Percentiles rank a stretch among this genome's conserved stretches.
Evolutionary conservation across 176 grass and related monocot genomes (phyloP).

Genomic region (Oryza nivara): DNA sequence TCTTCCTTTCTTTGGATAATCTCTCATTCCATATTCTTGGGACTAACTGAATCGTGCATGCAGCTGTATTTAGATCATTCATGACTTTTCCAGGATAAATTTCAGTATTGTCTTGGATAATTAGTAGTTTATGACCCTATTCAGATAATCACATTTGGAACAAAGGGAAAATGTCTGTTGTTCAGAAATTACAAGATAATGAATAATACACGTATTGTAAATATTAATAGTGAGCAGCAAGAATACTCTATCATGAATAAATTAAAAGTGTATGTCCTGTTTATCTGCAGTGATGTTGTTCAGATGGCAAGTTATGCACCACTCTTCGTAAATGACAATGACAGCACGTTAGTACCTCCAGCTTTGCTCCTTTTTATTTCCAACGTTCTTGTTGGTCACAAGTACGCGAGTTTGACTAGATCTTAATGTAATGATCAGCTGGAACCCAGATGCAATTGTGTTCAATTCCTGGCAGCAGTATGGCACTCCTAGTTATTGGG

Average conservation of each 20-base stretch:
- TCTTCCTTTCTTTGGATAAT: not conserved
- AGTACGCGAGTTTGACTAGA: not conserved
- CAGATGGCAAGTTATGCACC: slow-evolving; percentile 46
- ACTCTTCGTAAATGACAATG: slow-evolving; percentile 23
- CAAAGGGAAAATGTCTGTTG: not conserved
- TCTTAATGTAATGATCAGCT: slow-evolving; percentile 45
- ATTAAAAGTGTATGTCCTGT: not conserved
- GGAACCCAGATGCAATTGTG: slow-evolving; percentile 84
- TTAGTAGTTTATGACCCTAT: not conserved
- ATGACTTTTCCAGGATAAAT: not conserved
- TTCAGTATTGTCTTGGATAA: not conserved
- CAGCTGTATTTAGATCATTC: not conserved
- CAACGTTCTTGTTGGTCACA: not conserved
- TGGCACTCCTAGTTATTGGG: slow-evolving; percentile 61
- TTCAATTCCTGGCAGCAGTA: slow-evolving; percentile 86
- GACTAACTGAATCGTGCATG: not conserved
- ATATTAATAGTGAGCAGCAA: not conserved
- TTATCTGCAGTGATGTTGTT: slow-evolving; percentile 57
- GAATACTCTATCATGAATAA: not conserved
- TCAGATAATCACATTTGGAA: too few species aligned
- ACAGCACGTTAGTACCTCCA: slow-evolving; percentile 48
- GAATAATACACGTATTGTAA: not conserved
- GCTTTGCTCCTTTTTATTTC: not conserved
- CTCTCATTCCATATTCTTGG: not conserved
- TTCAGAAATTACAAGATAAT: not conserved